phyloP scores from a whole-genome alignment of 805 yeast species.

The Cyberlindnera sargentensis region DNA sequence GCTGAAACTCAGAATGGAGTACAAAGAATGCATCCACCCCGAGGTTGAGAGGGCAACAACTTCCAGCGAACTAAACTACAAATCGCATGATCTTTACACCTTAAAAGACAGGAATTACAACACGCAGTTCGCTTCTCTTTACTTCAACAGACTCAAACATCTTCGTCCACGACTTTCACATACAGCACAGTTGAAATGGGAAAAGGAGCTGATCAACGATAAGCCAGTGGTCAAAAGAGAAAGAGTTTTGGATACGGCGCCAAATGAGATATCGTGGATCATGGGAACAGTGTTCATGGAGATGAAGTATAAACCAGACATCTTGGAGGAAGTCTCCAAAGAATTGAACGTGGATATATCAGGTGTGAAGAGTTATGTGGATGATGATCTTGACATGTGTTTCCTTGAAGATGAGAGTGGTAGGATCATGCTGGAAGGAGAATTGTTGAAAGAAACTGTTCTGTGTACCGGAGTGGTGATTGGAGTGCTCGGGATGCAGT shows the following conservation, averaged over 20 bases:
- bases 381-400: constrained; percentile 49
- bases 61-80: constrained; percentile 1
- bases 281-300: constrained; percentile 84
- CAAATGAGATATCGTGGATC: constrained; percentile 67
- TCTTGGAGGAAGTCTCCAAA: constrained; percentile 71
- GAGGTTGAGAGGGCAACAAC: too few relatives aligned
- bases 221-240: constrained; percentile 33
- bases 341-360: constrained; percentile 35
- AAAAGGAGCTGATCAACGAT: constrained; percentile 36
- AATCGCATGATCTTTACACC: constrained; percentile 7
- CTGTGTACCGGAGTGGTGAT: constrained; percentile 87
- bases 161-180: constrained; percentile 41
- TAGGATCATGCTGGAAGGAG: constrained; percentile 65
- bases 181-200: constrained; percentile 51
- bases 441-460: constrained; percentile 43
- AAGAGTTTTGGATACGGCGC: constrained; percentile 53
- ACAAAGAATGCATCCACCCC: too few relatives aligned
- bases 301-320: constrained; percentile 77
- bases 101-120: constrained; percentile 35
- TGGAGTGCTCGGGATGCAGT: constrained; percentile 82
- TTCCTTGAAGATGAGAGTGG: constrained; percentile 94
- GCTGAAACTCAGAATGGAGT: too few relatives aligned
- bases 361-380: constrained; percentile 40
- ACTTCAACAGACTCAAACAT: constrained; percentile 42
- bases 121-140: constrained; percentile 53